Evolutionary conservation across 192 early-diverging fungal genomes (phyloP).

Genomic region (Obelidium mucronatum): DNA sequence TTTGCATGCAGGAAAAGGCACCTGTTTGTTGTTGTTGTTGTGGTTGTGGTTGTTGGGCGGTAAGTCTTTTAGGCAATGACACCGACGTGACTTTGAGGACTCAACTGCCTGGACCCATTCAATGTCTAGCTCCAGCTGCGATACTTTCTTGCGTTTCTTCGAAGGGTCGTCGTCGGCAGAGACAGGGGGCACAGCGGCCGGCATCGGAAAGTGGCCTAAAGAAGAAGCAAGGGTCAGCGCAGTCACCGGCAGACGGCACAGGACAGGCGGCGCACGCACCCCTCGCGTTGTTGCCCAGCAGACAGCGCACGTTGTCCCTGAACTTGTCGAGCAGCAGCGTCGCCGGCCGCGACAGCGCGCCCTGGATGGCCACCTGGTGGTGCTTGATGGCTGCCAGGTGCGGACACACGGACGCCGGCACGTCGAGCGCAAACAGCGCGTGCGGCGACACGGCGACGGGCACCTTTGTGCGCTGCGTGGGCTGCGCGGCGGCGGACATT

Average conservation of each 20-base stretch:
- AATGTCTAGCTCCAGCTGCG: conserved; percentile 26
- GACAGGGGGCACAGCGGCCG: neutral
- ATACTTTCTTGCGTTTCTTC: conserved; percentile 25
- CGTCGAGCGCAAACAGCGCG: neutral
- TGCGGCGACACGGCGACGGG: conserved; percentile 4
- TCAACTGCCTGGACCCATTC: conserved; percentile 24
- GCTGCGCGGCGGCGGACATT: too few relatives aligned
- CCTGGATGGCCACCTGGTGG: neutral
- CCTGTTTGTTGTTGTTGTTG: neutral
- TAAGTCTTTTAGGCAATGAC: neutral
- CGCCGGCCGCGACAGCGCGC: neutral
- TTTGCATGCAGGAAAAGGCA: conserved; percentile 48
- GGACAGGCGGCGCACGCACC: neutral
- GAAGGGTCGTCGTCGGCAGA: neutral
- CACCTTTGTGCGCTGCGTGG: neutral
- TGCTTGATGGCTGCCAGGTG: conserved; percentile 19
- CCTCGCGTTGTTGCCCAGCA: conserved; percentile 26
- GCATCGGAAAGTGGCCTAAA: conserved; percentile 21
- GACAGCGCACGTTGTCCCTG: conserved; percentile 2
- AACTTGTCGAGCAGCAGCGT: neutral
- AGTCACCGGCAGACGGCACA: too few relatives aligned
- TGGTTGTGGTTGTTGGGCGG: neutral
- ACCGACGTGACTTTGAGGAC: neutral
- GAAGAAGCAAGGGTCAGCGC: too few relatives aligned
- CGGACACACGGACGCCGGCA: neutral